Evolutionary conservation across 2,329 filamentous ascomycete species (phyloP).

Genomic region (Podosphaera aphanis): DNA sequence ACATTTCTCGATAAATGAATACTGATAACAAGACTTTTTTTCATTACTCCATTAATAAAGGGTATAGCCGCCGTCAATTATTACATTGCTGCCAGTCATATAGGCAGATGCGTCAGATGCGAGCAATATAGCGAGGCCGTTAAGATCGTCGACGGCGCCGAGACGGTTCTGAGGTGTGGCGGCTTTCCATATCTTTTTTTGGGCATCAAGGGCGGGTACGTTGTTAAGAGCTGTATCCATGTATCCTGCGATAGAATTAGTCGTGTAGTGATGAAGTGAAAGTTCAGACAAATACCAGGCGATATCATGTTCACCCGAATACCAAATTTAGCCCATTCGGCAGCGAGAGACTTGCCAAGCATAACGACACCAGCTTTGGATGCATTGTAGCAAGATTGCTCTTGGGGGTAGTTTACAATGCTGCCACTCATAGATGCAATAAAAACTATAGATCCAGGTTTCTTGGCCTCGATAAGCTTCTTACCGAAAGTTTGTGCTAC

Average conservation of each 20-base stretch:
- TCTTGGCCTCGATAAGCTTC: conserved; percentile 48
- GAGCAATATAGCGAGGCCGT: conserved; percentile 54
- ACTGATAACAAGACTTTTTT: no score
- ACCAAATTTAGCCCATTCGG: conserved; percentile 61
- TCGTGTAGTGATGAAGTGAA: background rate
- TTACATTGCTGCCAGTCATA: conserved; percentile 51
- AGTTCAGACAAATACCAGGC: conserved; percentile 22
- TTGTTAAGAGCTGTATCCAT: conserved; percentile 70
- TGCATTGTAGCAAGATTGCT: conserved; percentile 65
- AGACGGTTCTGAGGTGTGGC: conserved; percentile 52
- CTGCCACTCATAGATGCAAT: conserved; percentile 63
- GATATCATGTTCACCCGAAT: conserved; percentile 72
- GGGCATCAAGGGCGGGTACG: conserved; percentile 51
- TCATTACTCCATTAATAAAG: conserved; percentile 9
- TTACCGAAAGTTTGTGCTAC: conserved; percentile 50
- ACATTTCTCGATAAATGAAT: no score
- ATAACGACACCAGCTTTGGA: conserved; percentile 63
- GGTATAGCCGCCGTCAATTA: conserved; percentile 16
- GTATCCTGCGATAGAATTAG: conserved; percentile 26
- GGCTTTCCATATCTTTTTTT: conserved; percentile 62
- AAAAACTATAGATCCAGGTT: conserved; percentile 50
- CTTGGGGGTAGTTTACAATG: conserved; percentile 70
- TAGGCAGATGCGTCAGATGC: conserved; percentile 49
- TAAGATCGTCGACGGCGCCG: conserved; percentile 51
- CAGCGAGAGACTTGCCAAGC: conserved; percentile 57